phyloP scores from a whole-genome alignment of 306 rosid genomes.

The Acacia confusa region DNA sequence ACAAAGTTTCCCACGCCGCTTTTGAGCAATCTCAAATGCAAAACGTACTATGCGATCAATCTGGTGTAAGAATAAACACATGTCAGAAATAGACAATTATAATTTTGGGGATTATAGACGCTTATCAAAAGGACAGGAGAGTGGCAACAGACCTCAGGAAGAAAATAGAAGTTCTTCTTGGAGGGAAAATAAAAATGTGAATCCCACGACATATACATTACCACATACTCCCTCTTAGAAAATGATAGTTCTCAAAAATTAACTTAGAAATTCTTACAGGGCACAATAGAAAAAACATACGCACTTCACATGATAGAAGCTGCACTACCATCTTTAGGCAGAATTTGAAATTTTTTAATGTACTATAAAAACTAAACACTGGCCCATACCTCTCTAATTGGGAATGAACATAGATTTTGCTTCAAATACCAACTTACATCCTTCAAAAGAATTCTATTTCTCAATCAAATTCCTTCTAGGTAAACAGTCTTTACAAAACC shows the following conservation, averaged over 20 bases:
- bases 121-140: conserved; percentile 6
- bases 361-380: not conserved
- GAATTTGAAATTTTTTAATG: not conserved
- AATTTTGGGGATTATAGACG: conserved; percentile 21
- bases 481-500: conserved; percentile 4
- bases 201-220: conserved; percentile 11
- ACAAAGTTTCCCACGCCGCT: conserved; percentile 77
- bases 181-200: conserved; percentile 8
- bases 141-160: conserved; percentile 1
- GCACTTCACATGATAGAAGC: not conserved
- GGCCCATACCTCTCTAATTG: not conserved
- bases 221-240: conserved; percentile 11
- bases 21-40: conserved; percentile 87
- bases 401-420: not conserved
- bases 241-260: not conserved
- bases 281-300: not conserved
- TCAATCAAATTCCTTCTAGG: conserved; percentile 10
- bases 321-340: not conserved
- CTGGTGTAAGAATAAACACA: conserved; percentile 43
- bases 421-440: not conserved
- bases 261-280: not conserved
- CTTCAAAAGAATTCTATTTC: conserved; percentile 22
- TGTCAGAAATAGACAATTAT: conserved; percentile 12
- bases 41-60: conserved; percentile 86
- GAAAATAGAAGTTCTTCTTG: not conserved